Conservation (phyloP, 345 rosid species). For the Rhizophora mangle region DNA sequence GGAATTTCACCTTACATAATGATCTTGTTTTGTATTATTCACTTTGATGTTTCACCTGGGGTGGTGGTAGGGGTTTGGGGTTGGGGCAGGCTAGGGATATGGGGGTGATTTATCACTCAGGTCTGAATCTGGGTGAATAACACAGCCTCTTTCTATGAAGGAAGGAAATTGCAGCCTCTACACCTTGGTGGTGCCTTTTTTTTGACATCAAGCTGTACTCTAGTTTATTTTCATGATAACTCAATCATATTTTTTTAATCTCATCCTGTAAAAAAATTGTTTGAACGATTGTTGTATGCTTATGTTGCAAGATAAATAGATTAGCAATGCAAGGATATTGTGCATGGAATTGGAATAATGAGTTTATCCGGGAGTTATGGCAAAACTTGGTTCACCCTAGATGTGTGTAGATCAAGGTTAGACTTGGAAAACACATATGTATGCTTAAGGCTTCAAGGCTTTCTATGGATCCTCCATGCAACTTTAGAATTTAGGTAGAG, state of each 20-base stretch:
- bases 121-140: not conserved
- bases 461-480: not conserved
- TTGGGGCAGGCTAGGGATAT: no score
- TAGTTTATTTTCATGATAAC: no score
- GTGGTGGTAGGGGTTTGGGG: not conserved
- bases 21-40: not conserved
- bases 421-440: not conserved
- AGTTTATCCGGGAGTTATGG: not conserved
- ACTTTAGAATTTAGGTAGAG: no score
- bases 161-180: not conserved
- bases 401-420: not conserved
- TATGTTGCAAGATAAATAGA: not conserved
- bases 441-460: not conserved
- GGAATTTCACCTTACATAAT: not conserved
- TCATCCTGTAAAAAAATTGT: not conserved
- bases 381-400: not conserved
- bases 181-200: no score
- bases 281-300: not conserved
- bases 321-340: not conserved
- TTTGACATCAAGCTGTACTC: no score
- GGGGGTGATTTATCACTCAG: conserved; percentile 1
- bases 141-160: not conserved
- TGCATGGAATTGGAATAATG: not conserved
- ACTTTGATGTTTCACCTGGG: not conserved
- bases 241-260: not conserved